Evolutionary conservation across 2,329 filamentous ascomycete species (phyloP).

Genomic region (Penicillium capsulatum): DNA sequence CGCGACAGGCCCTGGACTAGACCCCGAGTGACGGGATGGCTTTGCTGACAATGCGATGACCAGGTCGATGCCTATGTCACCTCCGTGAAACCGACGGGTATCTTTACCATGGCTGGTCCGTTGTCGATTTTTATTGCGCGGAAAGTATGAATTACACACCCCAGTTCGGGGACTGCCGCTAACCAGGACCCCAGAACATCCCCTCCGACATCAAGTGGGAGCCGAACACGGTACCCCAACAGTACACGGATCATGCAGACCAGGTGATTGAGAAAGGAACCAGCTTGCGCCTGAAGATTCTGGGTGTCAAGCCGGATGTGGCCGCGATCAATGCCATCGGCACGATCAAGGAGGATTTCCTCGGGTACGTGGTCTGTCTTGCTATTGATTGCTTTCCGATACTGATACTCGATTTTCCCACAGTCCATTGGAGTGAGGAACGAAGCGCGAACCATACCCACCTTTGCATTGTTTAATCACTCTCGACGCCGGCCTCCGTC

Average conservation of each 20-base stretch:
- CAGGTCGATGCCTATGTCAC: constrained; percentile 92
- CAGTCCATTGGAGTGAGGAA: constrained; percentile 32
- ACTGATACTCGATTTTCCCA: constrained; percentile 12
- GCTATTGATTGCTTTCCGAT: background rate
- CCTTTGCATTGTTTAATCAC: constrained; percentile 14
- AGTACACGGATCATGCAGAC: constrained; percentile 93
- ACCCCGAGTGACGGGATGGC: constrained; percentile 8
- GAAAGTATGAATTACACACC: constrained; percentile 57
- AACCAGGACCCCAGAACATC: constrained; percentile 51
- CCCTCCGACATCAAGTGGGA: constrained; percentile 90
- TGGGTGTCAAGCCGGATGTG: constrained; percentile 89
- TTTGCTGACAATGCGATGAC: constrained; percentile 25
- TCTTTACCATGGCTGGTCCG: constrained; percentile 58
- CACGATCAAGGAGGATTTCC: constrained; percentile 77
- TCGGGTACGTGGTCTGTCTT: constrained; percentile 37
- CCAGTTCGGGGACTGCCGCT: constrained; percentile 4
- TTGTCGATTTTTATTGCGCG: constrained; percentile 53
- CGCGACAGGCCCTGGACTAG: constrained; percentile 6
- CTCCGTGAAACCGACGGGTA: constrained; percentile 82
- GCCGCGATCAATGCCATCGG: constrained; percentile 95
- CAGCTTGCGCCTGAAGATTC: constrained; percentile 88
- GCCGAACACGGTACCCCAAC: constrained; percentile 90
- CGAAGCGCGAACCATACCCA: constrained; percentile 21
- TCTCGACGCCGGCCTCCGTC: background rate
- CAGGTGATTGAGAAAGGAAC: constrained; percentile 91